phyloP scores from a whole-genome alignment of 352 stramenopile genomes.

The Phytophthora litchii region DNA sequence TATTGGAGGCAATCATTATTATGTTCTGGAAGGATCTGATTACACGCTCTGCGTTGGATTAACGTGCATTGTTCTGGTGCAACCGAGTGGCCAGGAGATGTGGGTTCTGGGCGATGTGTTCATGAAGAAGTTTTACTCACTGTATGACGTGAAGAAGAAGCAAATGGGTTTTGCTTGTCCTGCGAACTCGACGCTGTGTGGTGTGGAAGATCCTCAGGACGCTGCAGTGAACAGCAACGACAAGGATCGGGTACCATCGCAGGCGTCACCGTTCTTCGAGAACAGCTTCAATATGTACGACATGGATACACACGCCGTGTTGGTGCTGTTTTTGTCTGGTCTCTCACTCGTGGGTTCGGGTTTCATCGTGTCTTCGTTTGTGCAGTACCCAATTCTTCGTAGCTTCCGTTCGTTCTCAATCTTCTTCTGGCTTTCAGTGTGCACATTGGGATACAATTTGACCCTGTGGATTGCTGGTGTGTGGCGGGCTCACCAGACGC shows the following conservation, averaged over 20 bases:
- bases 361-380: conserved; percentile 75
- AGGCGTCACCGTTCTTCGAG: conserved; percentile 51
- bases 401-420: conserved; percentile 58
- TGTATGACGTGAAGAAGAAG: conserved; percentile 91
- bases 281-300: conserved; percentile 77
- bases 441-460: conserved; percentile 63
- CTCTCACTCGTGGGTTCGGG: conserved; percentile 67
- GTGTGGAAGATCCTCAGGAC: conserved; percentile 35
- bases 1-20: conserved; percentile 66
- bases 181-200: conserved; percentile 50
- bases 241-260: conserved; percentile 19
- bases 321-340: conserved; percentile 76
- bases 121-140: conserved; percentile 95
- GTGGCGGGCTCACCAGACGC: conserved; percentile 38
- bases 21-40: conserved; percentile 66
- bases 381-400: conserved; percentile 62
- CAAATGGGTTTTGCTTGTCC: conserved; percentile 86
- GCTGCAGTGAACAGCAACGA: conserved; percentile 19
- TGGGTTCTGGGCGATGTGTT: conserved; percentile 98
- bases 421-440: conserved; percentile 72
- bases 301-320: conserved; percentile 75
- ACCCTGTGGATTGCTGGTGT: conserved; percentile 66
- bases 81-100: conserved; percentile 84
- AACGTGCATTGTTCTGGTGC: conserved; percentile 78
- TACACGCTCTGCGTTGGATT: conserved; percentile 83